Base-by-base conservation (phyloP, 768 basidiomycete species). In the Peribolospora baueri region DNA sequence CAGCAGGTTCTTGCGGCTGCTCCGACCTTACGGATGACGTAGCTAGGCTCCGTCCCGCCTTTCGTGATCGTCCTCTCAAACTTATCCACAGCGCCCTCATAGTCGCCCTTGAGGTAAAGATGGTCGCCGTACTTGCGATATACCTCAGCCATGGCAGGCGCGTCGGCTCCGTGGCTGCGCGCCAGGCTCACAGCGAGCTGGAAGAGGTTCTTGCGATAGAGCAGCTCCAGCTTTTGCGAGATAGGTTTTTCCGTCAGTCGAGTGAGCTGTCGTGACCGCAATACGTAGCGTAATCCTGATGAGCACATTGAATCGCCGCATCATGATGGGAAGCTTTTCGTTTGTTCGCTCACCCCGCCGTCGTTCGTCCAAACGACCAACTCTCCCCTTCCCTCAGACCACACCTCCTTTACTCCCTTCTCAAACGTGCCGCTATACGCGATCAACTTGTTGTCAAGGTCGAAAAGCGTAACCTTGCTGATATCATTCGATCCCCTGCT, bases 11-110 rank as follows among this genome's bases (percentile, higher is more conserved):
- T 48, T 3, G 25, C 52, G 51, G 14, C 36, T 6, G 7, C 46
- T 66, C 64, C 53, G 62, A 87, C 91, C 75, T 95, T 98, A 61
- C 93, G 78, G 52, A 97, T 87, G 42, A 97, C 88, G 68, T 95
- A 93, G 64, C 88, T 93, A 0, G 90, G 85, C 58, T 87, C 84
- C 0, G 93, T 70, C 50, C 78, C 72, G 0, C 91, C 85, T 25
- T 25, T 25, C 25, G 25, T 25, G 14, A 97, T 80, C 0, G 93
- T 97, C 64, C 83, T 76, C 39, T 93, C 70, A 65, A 82, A 97
- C 64, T 93, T 87, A 42, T 77, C 75, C 84, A 95, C 91, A 0
- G 90, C 81, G 5, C 78, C 82, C 57, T 97, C 93, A 61, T 82
- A 91, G 62, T 95, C 87, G 4, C 80, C 81, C 66, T 91, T 93